Evolutionary conservation across 2,329 filamentous ascomycete species (phyloP).

Genomic region (Ploettnerulaceae sp.): DNA sequence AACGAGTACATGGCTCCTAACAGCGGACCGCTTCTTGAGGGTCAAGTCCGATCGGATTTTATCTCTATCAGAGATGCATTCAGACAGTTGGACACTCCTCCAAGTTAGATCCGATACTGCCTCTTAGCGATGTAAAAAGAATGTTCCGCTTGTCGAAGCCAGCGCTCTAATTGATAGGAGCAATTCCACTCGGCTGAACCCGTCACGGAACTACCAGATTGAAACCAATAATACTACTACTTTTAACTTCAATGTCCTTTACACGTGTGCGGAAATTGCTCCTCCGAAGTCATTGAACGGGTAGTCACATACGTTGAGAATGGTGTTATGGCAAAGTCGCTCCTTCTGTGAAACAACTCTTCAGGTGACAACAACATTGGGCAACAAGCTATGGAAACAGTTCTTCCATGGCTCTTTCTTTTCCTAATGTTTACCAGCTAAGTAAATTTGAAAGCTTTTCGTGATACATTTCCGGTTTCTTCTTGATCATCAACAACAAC

Average conservation of each 20-base stretch:
- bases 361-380: constrained; percentile 2
- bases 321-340: constrained; percentile 1
- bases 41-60: constrained; percentile 4
- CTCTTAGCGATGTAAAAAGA: constrained; percentile 6
- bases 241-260: constrained; percentile 5
- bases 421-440: constrained; percentile 2
- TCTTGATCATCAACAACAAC: constrained; percentile 1
- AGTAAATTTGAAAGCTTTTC: constrained; percentile 4
- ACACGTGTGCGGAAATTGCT: constrained; percentile 3
- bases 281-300: constrained; percentile 3
- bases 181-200: constrained; percentile 4
- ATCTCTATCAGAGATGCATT: constrained; percentile 6
- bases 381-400: background rate
- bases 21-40: constrained; percentile 4
- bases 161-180: constrained; percentile 3
- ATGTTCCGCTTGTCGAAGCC: constrained; percentile 5
- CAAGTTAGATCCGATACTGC: constrained; percentile 4
- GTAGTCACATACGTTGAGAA: constrained; percentile 1
- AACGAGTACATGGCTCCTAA: constrained; percentile 9
- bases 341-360: constrained; percentile 1
- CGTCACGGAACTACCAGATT: constrained; percentile 1
- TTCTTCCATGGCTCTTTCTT: constrained; percentile 1
- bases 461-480: constrained; percentile 2
- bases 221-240: constrained; percentile 2
- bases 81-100: constrained; percentile 4